phyloP scores from a whole-genome alignment of 1,284 basidiomycete species.

The Cutaneotrichosporon sp. region DNA sequence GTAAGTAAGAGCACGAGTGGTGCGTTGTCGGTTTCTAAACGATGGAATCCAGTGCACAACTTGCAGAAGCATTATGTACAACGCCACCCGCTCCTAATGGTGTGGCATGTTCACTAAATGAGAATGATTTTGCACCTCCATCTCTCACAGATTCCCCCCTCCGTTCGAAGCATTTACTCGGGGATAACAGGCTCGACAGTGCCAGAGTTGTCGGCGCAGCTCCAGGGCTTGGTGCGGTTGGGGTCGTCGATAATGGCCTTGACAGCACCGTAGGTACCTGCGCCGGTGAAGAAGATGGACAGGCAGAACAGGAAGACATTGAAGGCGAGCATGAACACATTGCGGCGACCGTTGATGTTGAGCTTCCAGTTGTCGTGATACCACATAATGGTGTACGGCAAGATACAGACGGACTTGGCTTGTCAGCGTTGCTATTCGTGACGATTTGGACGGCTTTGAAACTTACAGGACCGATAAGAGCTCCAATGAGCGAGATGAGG shows the following conservation, averaged over 20 bases:
- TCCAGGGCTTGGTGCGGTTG: conserved; percentile 28
- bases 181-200: conserved; percentile 13
- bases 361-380: conserved; percentile 28
- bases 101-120: neutral
- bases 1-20: too few relatives aligned
- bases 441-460: too few relatives aligned
- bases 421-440: too few relatives aligned
- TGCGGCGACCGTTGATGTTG: conserved; percentile 1
- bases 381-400: conserved; percentile 30
- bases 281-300: conserved; percentile 27
- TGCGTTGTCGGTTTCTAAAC: too few relatives aligned
- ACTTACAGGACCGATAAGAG: conserved; percentile 20
- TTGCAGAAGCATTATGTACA: conserved; percentile 1
- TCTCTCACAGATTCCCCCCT: neutral
- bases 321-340: neutral
- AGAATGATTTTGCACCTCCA: neutral
- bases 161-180: neutral
- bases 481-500: conserved; percentile 29
- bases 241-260: conserved; percentile 26
- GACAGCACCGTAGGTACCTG: conserved; percentile 35
- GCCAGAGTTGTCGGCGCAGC: conserved; percentile 36
- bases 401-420: conserved; percentile 10
- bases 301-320: conserved; percentile 21
- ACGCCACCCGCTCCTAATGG: neutral
- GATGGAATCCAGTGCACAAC: too few relatives aligned